Conservation (phyloP, 2,329 filamentous ascomycete species). For the Alternaria rosae region DNA sequence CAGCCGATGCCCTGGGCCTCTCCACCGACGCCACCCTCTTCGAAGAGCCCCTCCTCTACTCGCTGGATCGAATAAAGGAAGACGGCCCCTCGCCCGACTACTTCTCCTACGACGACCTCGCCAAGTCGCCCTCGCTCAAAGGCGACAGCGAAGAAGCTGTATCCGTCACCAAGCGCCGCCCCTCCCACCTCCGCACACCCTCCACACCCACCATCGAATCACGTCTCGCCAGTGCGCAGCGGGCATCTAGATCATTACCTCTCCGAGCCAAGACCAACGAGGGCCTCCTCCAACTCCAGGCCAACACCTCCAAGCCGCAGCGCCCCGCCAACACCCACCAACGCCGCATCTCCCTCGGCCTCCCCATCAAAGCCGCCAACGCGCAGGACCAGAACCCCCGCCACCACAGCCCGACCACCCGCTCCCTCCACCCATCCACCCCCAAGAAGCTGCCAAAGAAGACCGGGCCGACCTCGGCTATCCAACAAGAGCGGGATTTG, state of each 20-base stretch:
- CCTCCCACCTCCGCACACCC: slow-evolving; percentile 24
- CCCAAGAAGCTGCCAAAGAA: slow-evolving; percentile 14
- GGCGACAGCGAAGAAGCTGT: slow-evolving; percentile 17
- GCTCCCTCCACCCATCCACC: slow-evolving; percentile 9
- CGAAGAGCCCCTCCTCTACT: slow-evolving; percentile 27
- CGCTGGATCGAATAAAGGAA: slow-evolving; percentile 26
- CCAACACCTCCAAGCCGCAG: slow-evolving; percentile 21
- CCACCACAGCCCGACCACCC: slow-evolving; percentile 12
- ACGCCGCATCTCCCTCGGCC: slow-evolving; percentile 31
- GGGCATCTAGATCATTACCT: slow-evolving; percentile 18
- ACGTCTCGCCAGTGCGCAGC: slow-evolving; percentile 16
- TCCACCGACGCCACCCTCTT: slow-evolving; percentile 28
- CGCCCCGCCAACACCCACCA: slow-evolving; percentile 20
- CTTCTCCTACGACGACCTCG: slow-evolving; percentile 13
- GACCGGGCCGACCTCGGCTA: slow-evolving; percentile 7
- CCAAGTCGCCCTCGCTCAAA: slow-evolving; percentile 20
- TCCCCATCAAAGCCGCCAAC: slow-evolving; percentile 25
- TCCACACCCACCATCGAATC: slow-evolving; percentile 24
- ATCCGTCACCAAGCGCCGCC: slow-evolving; percentile 15
- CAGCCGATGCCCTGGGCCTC: slow-evolving; percentile 22
- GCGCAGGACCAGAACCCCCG: slow-evolving; percentile 3
- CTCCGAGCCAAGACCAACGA: slow-evolving; percentile 29
- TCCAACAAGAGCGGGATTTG: slow-evolving; percentile 34
- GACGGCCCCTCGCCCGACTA: slow-evolving; percentile 20
- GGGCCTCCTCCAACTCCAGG: slow-evolving; percentile 30